Conservation (phyloP, 2,329 filamentous ascomycete species). For the Xylaria digitata region DNA sequence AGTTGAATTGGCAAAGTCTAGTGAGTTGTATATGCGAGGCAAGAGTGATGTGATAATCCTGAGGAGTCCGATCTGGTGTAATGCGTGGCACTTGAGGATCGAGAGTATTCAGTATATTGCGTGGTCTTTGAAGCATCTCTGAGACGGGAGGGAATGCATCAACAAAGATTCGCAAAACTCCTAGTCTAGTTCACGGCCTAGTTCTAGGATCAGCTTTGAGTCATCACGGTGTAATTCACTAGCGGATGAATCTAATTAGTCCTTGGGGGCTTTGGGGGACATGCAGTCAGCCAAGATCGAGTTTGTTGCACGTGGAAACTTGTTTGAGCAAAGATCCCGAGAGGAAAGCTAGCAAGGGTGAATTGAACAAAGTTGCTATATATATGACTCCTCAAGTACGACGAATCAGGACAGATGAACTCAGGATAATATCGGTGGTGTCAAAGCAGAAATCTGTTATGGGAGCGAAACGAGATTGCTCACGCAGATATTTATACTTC, state of each 20-base stretch:
- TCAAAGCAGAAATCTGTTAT: neutral
- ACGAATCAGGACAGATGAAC: constrained; percentile 5
- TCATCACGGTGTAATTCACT: constrained; percentile 43
- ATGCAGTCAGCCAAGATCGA: constrained; percentile 7
- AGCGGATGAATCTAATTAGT: constrained; percentile 25
- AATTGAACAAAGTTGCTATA: constrained; percentile 23
- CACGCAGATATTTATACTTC: constrained; percentile 27
- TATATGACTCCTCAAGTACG: constrained; percentile 21
- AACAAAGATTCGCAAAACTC: constrained; percentile 28
- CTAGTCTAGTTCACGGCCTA: constrained; percentile 38
- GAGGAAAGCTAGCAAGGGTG: constrained; percentile 17
- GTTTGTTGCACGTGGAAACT: neutral
- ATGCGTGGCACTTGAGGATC: constrained; percentile 23
- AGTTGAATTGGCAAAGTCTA: constrained; percentile 34
- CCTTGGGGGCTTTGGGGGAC: constrained; percentile 18
- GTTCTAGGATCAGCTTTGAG: constrained; percentile 41
- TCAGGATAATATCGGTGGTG: neutral
- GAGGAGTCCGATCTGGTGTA: constrained; percentile 14
- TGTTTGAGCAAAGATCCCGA: neutral
- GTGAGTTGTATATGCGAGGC: constrained; percentile 29
- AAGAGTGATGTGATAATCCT: constrained; percentile 25
- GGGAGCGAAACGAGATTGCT: constrained; percentile 4
- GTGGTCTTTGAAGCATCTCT: constrained; percentile 48
- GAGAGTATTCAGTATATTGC: constrained; percentile 39
- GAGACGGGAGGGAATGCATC: constrained; percentile 36